Evolutionary conservation across 441 rosid species (phyloP), one percentile per base, ranked within the genome.

Genomic region (Mallotus repandus): DNA sequence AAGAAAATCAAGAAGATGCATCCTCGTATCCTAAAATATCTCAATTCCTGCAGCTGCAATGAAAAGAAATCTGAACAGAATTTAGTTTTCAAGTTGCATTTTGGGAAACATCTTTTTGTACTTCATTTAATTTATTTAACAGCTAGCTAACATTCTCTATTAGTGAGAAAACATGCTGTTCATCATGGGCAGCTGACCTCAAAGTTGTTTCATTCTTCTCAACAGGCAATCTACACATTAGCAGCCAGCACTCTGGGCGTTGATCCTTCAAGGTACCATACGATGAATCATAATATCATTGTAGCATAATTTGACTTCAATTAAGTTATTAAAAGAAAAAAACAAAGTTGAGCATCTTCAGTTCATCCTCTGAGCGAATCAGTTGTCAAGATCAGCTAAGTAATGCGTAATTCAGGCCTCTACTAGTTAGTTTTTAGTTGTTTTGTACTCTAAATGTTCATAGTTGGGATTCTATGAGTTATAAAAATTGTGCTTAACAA

Each of bases 231-330:
- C 38, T 95, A 95, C 77, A 81, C 82, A 71, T 83, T 93, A 84
- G 99, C 97, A 54, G 97, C 98, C 79, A 88, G 76, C 82, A 93
- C 96, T 32, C 84, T 93, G 64, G 89, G 86, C 25, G 93, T 96
- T 67, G 97, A 95, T 79, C 97, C 95, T 64, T 82, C 95, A 74
- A 93, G 95, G 99, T 91, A 89, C 29, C 25, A 4, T 0, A 10
- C 53, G 32, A 63, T 56, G 68, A 50, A 53, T 15, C 6, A 48
- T 63, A 16, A 71, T 4, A 9, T 4, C 45, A 25, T 11, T 58
- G 70, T 67, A 62, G n/a, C 45, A 35, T 7, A 10, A 16, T 41
- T 45, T 54, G 29, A n/a, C 45, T 66, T 11, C 54, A 45, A 45
- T 65, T 14, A 73, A 56, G 22, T 55, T 73, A 38, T 25, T 8